These are phyloP conservation scores for Helicocarpus griseus DNA, from an alignment of 2,329 filamentous ascomycete genomes.

Conservation along the genomic window DNA sequence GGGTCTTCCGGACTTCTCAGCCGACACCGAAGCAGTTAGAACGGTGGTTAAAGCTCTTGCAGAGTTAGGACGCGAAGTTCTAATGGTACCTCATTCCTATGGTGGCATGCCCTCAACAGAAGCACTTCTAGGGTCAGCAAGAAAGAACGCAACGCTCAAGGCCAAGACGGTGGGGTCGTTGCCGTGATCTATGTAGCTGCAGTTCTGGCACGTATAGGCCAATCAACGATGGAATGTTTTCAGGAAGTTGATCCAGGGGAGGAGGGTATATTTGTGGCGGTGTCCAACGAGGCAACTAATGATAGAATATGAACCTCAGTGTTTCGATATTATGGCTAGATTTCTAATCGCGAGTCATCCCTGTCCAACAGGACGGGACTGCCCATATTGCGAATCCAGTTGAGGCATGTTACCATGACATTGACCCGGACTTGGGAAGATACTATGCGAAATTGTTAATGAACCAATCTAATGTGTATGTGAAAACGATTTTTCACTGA, in stretches of 20 bases:
- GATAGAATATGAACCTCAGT: no score
- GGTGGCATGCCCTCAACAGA: slow-evolving; percentile 21
- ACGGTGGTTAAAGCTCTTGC: slow-evolving; percentile 18
- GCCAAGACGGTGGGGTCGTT: slow-evolving; percentile 4
- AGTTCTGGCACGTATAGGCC: not conserved
- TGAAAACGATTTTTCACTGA: not conserved
- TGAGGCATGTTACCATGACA: slow-evolving; percentile 7
- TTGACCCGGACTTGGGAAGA: slow-evolving; percentile 1
- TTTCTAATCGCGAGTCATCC: not conserved
- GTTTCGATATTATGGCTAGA: not conserved
- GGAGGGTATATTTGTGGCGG: no score
- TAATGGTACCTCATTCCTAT: slow-evolving; percentile 30
- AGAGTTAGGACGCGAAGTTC: slow-evolving; percentile 24
- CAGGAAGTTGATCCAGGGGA: not conserved
- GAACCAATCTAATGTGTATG: slow-evolving; percentile 1
- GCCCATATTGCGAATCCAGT: not conserved
- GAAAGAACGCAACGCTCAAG: slow-evolving; percentile 4
- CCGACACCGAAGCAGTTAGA: slow-evolving; percentile 20
- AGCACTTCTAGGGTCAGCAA: slow-evolving; percentile 19
- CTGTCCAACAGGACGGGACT: slow-evolving; percentile 3
- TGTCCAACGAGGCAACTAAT: no score
- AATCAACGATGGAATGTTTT: not conserved
- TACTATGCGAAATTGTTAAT: slow-evolving; percentile 2
- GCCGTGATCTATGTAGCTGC: slow-evolving; percentile 7
- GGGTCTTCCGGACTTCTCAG: slow-evolving; percentile 13